Evolutionary conservation across 2,329 filamentous ascomycete species (phyloP).

Genomic region (Cladosporium halotolerans): DNA sequence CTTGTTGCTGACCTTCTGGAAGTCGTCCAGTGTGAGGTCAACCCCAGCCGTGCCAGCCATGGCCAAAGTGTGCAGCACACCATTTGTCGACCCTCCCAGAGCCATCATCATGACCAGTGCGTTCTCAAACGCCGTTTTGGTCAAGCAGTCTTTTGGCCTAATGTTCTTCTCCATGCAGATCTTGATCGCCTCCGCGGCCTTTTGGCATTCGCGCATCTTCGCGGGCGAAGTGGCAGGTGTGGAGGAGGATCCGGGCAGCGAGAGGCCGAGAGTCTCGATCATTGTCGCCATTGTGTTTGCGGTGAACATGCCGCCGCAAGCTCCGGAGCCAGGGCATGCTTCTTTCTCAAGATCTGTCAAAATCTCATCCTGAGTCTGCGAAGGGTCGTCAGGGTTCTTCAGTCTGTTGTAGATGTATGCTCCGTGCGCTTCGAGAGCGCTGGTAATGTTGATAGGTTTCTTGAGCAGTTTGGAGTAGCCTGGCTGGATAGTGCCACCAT

Average conservation of each 20-base stretch:
- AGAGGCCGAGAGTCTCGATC: slow-evolving; percentile 82
- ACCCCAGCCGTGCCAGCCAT: slow-evolving; percentile 84
- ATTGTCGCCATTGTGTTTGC: slow-evolving; percentile 91
- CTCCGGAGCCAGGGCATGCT: slow-evolving; percentile 71
- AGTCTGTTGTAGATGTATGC: slow-evolving; percentile 74
- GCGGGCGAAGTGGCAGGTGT: slow-evolving; percentile 74
- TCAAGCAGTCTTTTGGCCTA: slow-evolving; percentile 71
- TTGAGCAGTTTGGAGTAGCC: slow-evolving; percentile 74
- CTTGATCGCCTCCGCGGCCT: slow-evolving; percentile 70
- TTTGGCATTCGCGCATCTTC: slow-evolving; percentile 81
- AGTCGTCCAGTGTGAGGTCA: slow-evolving; percentile 69
- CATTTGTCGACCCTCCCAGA: slow-evolving; percentile 84
- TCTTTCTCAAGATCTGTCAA: slow-evolving; percentile 75
- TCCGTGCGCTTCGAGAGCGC: slow-evolving; percentile 81
- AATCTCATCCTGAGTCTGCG: slow-evolving; percentile 68
- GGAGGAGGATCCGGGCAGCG: slow-evolving; percentile 75
- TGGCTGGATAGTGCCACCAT: slow-evolving; percentile 83
- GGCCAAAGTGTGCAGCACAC: slow-evolving; percentile 79
- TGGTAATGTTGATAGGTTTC: slow-evolving; percentile 78
- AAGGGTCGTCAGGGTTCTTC: slow-evolving; percentile 60
- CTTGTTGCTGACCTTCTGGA: slow-evolving; percentile 73
- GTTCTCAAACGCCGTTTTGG: slow-evolving; percentile 76
- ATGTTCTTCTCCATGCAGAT: slow-evolving; percentile 78
- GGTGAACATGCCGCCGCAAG: slow-evolving; percentile 90
- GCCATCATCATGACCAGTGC: slow-evolving; percentile 87